Evolutionary conservation across 257 asterid species (phyloP), one percentile per base, ranked within the genome.

Genomic region (Ilex asprella): DNA sequence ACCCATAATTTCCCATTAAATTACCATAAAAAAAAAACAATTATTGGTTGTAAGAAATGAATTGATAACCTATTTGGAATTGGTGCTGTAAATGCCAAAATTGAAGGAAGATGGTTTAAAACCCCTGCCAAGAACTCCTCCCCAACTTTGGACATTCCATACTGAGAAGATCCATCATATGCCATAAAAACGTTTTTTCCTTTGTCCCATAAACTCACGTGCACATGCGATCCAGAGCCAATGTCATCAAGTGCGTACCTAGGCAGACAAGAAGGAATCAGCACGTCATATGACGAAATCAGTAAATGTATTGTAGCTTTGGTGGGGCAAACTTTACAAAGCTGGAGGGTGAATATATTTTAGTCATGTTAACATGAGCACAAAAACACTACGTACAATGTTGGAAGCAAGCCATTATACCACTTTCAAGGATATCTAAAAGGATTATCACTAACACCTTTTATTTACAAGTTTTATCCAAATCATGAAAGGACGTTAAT

Each of bases 101-200:
- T 88, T 6, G 98, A 81, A 74, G 96, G 95, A 75, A 91, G 95
- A 76, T 91, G 98, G 63, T 75, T 50, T 65, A 84, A 76, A 58
- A 91, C 96, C 64, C 98, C 98, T 21, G 98, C 95, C 98, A 91
- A 86, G 89, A 88, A 91, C 74, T 84, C 89, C 79, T 84, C 92
- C 63, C 96, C 98, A 15, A 75, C 70, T 76, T 74, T 78, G 68
- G 95, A 81, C 71, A 91, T 88, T 49, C 98, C 98, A 58, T 83
- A 72, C 62, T 32, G 78, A 62, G 75, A 76, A 67, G 80, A 71
- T 75, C 81, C 88, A 56, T 66, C 77, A 54, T 30, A 63, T 30
- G 80, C 85, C 87, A 81, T 82, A 63, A 88, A 91, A 55, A 84
- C 83, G 60, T 91, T 91, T 75, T 82, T 74, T 44, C 91, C 98